Percentiles rank a stretch among this genome's conserved stretches.
These are phyloP conservation scores for Coniosporium apollinis DNA, from an alignment of 495 filamentous ascomycete genomes.

Conservation along the genomic window DNA sequence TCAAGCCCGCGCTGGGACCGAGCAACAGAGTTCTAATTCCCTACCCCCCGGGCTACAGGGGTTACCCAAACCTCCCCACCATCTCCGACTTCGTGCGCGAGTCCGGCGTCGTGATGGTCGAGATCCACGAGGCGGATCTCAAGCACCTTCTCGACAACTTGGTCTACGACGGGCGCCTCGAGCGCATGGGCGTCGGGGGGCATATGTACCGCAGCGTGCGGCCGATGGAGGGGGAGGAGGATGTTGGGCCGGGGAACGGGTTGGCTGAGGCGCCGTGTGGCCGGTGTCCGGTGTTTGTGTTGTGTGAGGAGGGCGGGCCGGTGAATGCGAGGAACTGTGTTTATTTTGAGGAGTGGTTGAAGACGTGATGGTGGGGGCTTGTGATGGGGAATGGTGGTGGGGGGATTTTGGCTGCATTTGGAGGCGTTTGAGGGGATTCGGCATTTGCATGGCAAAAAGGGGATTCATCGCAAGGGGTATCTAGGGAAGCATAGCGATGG, in stretches of 20 bases:
- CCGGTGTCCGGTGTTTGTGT: conserved; percentile 78
- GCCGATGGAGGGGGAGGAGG: conserved; percentile 20
- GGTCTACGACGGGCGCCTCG: conserved; percentile 63
- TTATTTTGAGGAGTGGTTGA: conserved; percentile 75
- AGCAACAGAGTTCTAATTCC: too few relatives aligned
- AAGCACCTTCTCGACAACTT: conserved; percentile 70
- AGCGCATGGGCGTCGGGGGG: conserved; percentile 21
- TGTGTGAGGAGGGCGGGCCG: conserved; percentile 75
- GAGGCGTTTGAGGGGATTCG: too few relatives aligned
- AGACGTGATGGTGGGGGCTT: background rate
- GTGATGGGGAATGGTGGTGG: too few relatives aligned
- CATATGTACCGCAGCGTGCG: conserved; percentile 18
- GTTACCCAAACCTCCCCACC: conserved; percentile 58
- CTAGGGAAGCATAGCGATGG: too few relatives aligned
- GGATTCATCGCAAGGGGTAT: too few relatives aligned
- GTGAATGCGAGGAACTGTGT: conserved; percentile 81
- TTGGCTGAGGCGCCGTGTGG: conserved; percentile 85
- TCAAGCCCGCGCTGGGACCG: too few relatives aligned
- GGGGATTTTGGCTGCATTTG: too few relatives aligned
- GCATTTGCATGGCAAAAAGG: too few relatives aligned
- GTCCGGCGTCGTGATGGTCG: conserved; percentile 41
- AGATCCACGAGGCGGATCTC: conserved; percentile 53
- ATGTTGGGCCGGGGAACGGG: conserved; percentile 33
- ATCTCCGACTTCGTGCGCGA: conserved; percentile 56
- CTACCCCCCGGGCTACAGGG: conserved; percentile 47